phyloP scores from a whole-genome alignment of 495 filamentous ascomycete genomes.

The Hypomontagnella submonticulosa region DNA sequence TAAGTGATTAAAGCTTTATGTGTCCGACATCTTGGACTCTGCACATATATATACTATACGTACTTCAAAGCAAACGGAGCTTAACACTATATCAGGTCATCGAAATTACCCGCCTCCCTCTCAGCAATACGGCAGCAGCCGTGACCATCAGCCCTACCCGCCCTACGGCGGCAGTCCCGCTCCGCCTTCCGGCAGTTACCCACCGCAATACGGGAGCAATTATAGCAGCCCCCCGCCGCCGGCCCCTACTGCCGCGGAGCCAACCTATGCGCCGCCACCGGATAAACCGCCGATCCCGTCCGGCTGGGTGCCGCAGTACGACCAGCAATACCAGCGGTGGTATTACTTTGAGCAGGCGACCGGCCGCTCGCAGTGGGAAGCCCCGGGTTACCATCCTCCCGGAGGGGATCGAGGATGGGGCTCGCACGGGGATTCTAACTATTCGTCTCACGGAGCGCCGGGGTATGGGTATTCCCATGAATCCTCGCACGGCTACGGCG shows the following conservation, averaged over 20 bases:
- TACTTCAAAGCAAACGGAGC: neutral
- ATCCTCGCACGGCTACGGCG: conserved; percentile 25
- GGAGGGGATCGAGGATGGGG: conserved; percentile 32
- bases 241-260: conserved; percentile 38
- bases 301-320: conserved; percentile 71
- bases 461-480: conserved; percentile 37
- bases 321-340: conserved; percentile 65
- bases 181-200: conserved; percentile 34
- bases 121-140: conserved; percentile 37
- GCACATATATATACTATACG: conserved; percentile 1
- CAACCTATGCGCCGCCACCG: conserved; percentile 52
- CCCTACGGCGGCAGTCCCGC: conserved; percentile 24
- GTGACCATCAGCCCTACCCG: conserved; percentile 27
- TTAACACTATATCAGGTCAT: conserved; percentile 22
- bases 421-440: conserved; percentile 27
- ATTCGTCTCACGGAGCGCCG: conserved; percentile 27
- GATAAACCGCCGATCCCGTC: conserved; percentile 65
- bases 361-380: conserved; percentile 70
- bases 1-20: conserved; percentile 9
- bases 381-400: conserved; percentile 50
- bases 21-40: neutral
- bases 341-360: conserved; percentile 69
- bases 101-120: conserved; percentile 42
- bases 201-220: conserved; percentile 30
- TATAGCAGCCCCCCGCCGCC: conserved; percentile 47